Evolutionary conservation across 768 basidiomycete genomes (phyloP), one percentile per base, ranked within the genome.

Genomic region (Termitomyces sp.): DNA sequence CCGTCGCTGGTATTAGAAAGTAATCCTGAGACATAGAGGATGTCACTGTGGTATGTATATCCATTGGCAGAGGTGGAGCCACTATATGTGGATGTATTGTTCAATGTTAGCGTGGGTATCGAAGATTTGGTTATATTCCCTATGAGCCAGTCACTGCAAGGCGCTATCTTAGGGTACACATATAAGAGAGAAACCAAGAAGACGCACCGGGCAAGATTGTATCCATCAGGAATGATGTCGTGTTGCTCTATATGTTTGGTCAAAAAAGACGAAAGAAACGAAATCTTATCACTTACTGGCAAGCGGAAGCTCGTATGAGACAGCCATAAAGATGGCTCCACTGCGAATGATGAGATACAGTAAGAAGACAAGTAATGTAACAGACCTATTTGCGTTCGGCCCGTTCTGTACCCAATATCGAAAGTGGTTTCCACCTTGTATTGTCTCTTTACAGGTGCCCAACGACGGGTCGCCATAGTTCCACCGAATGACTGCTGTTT

Each of bases 341-440:
- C 88, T 87, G 60, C 9, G 6, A 37, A 50, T 34, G 47, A 34
- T 51, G 18, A 47, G 42, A 46, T 44, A 14, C 4, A 37, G 20
- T 27, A n/a, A 18, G 8, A 24, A 44, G 52, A 10, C 26, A 22
- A 51, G 26, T 26, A 55, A 47, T 1, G 34, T 13, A 29, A 65
- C 79, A 46, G 53, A 84, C 86, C 79, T 88, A 64, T 91, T 76
- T 6, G 75, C 85, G 3, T 69, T 29, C 13, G 72, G 59, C 0
- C 92, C 92, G 58, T 90, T 79, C 72, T 95, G 94, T 5, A 78
- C 70, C 93, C 92, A 95, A 69, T 94, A 95, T 41, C 94, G 82
- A 67, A 94, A 83, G 67, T 97, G 94, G 65, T 90, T 81, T 6
- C 94, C 94, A 2, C 94, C 94, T 62, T 90, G 67, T 42, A 95